Evolutionary conservation across 1,139 yeast genomes (phyloP), one percentile per base, ranked within the genome.

Genomic region (Diutina siamensis): DNA sequence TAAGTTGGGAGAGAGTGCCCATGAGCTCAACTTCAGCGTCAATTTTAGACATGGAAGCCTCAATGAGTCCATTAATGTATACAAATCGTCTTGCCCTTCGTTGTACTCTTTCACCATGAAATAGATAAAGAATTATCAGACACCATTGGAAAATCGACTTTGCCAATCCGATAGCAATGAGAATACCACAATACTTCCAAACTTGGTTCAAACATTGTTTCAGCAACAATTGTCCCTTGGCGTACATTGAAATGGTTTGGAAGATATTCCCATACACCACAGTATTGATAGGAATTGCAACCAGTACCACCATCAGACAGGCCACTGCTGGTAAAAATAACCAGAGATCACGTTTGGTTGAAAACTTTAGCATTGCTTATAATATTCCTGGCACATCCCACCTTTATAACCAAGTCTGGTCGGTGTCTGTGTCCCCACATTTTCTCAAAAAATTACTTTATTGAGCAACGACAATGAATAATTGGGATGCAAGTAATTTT

Each of bases 61-160:
- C 47, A 32, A 76, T 51, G 27, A 77, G 59, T 2, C 65, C 57
- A 1, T 54, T 48, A 44, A 72, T 69, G 4, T 38, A 38, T n/a
- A 83, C 52, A 7, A 50, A 48, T 1, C 50, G 47, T 46, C 96
- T 66, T 0, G 84, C 80, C 38, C 82, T 63, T 10, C 63, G 55
- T 42, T 80, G 85, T 51, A 84, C 89, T 17, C 66, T 62, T 58
- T 86, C 95, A 2, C 96, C 95, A 48, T 83, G 68, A 22, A 65
- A 57, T 72, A 82, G 76, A 86, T 94, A 88, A 0, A 68, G 52
- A 1, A 72, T 58, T 4, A 83, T 68, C 25, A 83, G 76, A 0
- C 68, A 45, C 81, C 85, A 80, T 18, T 72, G 69, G 15, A 74
- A 57, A 0, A 78, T 52, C 49, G 76, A 62, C 34, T 76, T 66